Evolutionary conservation across 371 early-diverging fungal species (phyloP), one percentile per base, ranked within the genome.

Genomic region (Mortierella sp.): DNA sequence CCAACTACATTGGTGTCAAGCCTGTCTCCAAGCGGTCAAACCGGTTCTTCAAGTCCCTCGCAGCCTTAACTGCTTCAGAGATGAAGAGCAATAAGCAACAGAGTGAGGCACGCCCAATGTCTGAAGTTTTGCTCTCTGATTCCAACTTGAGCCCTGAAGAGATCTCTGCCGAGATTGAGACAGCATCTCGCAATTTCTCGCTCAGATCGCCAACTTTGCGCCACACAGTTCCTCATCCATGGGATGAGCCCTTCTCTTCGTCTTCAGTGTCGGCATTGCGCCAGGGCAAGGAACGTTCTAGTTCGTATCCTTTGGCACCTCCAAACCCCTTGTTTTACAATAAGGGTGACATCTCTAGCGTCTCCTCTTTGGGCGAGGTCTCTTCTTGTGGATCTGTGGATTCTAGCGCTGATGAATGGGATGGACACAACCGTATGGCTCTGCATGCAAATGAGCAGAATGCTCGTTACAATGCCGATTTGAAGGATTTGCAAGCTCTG

Each of bases 291-390:
- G 28, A 59, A 37, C 71, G 40, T 0, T 59, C 65, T 4, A 24
- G 40, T n/a, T 54, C 64, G 18, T 49, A 24, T 16, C 40, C 75
- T n/a, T 37, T 75, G 43, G 75, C 16, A 12, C 81, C 81, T 14
- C 81, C 81, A 24, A 67, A 58, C 64, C 81, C 81, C 0, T 30
- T 81, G 64, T 81, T 81, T 52, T 72, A 72, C 59, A 81, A 66
- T 62, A 72, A 59, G 62, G 67, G 66, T 20, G 60, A 47, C 16
- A 28, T 65, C 20, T 37, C 73, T 14, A 81, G 81, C 30, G 69
- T 62, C 1, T 70, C 81, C 5, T 75, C 81, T 0, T 55, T 81
- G 18, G 81, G 75, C 18, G 76, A 73, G 14, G 37, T 43, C 10
- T 81, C 81, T 5, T 68, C 75, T 3, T 75, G 75, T 37, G 76